These are phyloP conservation scores for Chrysanthemum lavandulifolium DNA, from an alignment of 129 eudicot genomes.

Conservation along the genomic window DNA sequence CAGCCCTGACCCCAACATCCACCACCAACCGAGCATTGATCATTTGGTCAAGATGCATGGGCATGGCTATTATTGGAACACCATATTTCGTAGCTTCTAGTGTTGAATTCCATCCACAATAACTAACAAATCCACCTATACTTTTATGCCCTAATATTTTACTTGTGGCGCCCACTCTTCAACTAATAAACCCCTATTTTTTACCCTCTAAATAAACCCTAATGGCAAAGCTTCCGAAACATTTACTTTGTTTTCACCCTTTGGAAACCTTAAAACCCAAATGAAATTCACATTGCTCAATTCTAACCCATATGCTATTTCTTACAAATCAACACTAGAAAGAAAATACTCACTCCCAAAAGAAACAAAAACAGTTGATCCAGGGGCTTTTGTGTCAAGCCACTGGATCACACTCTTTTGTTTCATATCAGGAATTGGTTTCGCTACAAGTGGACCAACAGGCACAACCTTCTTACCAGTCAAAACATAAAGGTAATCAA, in stretches of 20 bases:
- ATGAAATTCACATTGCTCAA: constrained; percentile 33
- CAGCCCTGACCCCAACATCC: constrained; percentile 29
- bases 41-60: constrained; percentile 23
- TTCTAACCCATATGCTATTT: constrained; percentile 33
- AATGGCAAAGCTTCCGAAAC: not conserved
- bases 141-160: constrained; percentile 18
- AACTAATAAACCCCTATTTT: constrained; percentile 18
- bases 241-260: not conserved
- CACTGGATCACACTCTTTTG: not conserved
- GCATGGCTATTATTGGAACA: constrained; percentile 39
- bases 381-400: too few relatives aligned
- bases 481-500: too few relatives aligned
- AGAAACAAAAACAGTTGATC: too few relatives aligned
- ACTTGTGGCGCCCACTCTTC: constrained; percentile 38
- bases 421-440: not conserved
- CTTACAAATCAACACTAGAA: constrained; percentile 13
- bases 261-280: constrained; percentile 33
- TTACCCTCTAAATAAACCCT: constrained; percentile 32
- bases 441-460: not conserved
- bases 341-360: too few relatives aligned
- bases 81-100: constrained; percentile 15
- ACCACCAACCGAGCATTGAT: constrained; percentile 18
- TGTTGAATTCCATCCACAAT: too few relatives aligned
- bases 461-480: too few relatives aligned
- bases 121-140: not conserved